Conservation (phyloP, 176 grass and related monocot genomes). For the Stipa capillata region DNA sequence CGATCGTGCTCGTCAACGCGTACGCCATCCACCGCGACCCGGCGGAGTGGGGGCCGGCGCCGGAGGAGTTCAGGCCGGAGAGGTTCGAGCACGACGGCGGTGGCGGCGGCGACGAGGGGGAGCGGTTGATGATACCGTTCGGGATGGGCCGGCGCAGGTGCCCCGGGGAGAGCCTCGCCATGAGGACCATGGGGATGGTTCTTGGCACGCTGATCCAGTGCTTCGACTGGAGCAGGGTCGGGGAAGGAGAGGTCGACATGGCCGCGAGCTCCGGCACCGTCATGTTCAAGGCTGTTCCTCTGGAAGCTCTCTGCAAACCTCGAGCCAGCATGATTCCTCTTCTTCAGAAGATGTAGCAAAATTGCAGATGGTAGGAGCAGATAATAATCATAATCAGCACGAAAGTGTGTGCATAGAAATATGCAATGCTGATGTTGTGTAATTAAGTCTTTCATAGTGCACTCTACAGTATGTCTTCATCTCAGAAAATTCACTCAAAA, state of each 20-base stretch:
- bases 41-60: neutral
- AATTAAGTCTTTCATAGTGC: neutral
- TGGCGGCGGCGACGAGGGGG: neutral
- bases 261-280: neutral
- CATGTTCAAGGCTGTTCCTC: conserved; percentile 8
- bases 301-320: conserved; percentile 30
- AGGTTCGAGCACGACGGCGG: neutral
- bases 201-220: conserved; percentile 55
- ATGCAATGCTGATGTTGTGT: neutral
- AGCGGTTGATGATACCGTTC: neutral
- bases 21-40: neutral
- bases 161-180: neutral
- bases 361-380: neutral
- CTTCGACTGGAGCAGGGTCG: conserved; percentile 41
- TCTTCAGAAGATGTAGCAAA: conserved; percentile 6
- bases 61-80: conserved; percentile 8
- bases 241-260: conserved; percentile 31
- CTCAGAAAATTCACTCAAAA: too few relatives aligned
- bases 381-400: neutral
- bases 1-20: neutral
- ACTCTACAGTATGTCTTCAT: neutral
- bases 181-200: neutral
- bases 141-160: conserved; percentile 5
- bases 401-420: neutral
- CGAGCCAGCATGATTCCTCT: neutral